Evolutionary conservation across 352 stramenopile species (phyloP).

Genomic region (Phytophthora constricta): DNA sequence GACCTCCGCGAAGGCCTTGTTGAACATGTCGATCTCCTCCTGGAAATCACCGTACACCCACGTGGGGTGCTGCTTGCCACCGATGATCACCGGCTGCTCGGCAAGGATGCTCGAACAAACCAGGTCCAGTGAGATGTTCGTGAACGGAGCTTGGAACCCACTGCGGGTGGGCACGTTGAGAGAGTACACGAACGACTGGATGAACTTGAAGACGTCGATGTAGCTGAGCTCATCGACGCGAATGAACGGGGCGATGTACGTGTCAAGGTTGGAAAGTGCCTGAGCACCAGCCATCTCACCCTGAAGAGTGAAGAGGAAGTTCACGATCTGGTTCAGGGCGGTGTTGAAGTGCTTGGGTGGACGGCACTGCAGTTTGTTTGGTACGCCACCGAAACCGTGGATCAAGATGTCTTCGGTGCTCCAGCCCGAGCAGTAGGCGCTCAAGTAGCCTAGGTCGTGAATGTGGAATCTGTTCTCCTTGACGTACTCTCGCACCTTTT

Average conservation of each 20-base stretch:
- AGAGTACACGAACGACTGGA: constrained; percentile 43
- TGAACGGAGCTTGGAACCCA: constrained; percentile 39
- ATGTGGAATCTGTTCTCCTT: constrained; percentile 44
- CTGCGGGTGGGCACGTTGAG: constrained; percentile 36
- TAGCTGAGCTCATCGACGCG: constrained; percentile 38
- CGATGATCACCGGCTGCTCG: constrained; percentile 35
- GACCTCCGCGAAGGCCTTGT: constrained; percentile 39
- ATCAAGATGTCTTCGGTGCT: constrained; percentile 41
- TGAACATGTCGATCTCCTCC: constrained; percentile 42
- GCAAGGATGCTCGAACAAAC: constrained; percentile 30
- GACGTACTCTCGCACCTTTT: constrained; percentile 30
- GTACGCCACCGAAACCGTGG: constrained; percentile 36
- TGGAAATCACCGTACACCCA: constrained; percentile 42
- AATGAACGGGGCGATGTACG: constrained; percentile 40
- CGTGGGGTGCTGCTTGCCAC: constrained; percentile 29
- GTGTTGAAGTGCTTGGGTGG: constrained; percentile 41
- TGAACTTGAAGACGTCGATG: constrained; percentile 39
- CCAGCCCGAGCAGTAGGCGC: constrained; percentile 39
- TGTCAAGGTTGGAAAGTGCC: constrained; percentile 40
- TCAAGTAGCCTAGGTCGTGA: constrained; percentile 38
- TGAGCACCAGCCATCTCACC: constrained; percentile 38
- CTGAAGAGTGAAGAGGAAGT: constrained; percentile 44
- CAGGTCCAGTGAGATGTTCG: constrained; percentile 39
- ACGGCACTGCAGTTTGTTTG: constrained; percentile 40
- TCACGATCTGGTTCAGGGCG: constrained; percentile 39